Base-by-base conservation (phyloP, 2,329 filamentous ascomycete species). In the Seiridium cupressi region DNA sequence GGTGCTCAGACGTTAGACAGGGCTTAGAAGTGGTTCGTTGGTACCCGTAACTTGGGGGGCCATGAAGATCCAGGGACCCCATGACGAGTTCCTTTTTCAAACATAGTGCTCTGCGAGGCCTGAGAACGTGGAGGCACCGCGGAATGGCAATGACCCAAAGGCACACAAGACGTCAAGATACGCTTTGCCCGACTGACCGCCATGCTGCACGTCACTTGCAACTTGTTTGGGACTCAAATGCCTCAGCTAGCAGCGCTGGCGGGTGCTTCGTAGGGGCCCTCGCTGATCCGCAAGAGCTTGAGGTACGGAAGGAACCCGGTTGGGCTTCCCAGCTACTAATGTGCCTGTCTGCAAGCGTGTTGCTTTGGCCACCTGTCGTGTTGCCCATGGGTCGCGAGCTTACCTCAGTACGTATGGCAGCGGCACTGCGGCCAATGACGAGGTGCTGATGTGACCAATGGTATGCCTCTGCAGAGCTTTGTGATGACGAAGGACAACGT, bases 1-100 rank as follows among this genome's bases (percentile, higher is more conserved):
- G 68, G 65, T 67, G 60, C 68, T 70, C 63, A 62, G 47, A 65
- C 65, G 51, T 51, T 58, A 13, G 67, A 65, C 70, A 72, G 68
- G 70, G 70, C 68, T 70, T 69, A 67, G 64, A 66, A 62, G 61
- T 59, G 46, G 42, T 59, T 59, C 53, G 53, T 70, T 69, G 64
- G 66, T 64, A 65, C 61, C 63, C 63, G 63, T 67, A 68, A 58
- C 56, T 67, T 36, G 60, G 63, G 63, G 62, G 59, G 67, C 58
- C 64, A 61, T 65, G 18, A 51, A 35, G 49, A n/a, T 26, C 5
- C n/a, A n/a, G 13, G 51, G 51, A 42, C 59, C 62, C 65, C 64
- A 62, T 65, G 56, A 53, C 60, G 61, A 64, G 61, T 65, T 65
- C 49, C 66, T 64, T 64, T 67, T 67, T 65, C 61, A 62, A 60